phyloP scores from a whole-genome alignment of 306 rosid species.

The Luffa acutangula region DNA sequence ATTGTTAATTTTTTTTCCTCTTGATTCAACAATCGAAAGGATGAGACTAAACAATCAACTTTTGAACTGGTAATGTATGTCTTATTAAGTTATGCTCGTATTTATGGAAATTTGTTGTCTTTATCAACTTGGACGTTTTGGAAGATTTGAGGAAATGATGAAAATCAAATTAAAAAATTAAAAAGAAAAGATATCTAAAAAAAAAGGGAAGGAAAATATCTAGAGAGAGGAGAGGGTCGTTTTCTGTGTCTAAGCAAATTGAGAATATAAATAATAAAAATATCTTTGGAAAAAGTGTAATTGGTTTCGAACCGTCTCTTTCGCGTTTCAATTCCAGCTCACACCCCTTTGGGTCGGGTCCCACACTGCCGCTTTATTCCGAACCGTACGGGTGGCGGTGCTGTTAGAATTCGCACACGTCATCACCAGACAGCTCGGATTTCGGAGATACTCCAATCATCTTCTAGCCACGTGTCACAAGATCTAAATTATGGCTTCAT shows the following conservation, averaged over 20 bases:
- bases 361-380: neutral
- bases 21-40: too few relatives aligned
- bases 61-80: too few relatives aligned
- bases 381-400: neutral
- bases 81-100: too few relatives aligned
- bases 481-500: neutral
- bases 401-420: neutral
- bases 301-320: neutral
- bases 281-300: neutral
- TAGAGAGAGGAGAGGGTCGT: neutral
- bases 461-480: neutral
- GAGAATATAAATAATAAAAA: neutral
- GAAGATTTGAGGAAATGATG: too few relatives aligned
- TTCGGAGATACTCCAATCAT: neutral
- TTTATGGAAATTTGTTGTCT: too few relatives aligned
- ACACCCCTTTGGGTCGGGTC: neutral
- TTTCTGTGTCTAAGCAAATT: neutral
- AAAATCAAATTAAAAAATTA: neutral
- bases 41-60: too few relatives aligned
- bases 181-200: neutral
- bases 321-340: neutral
- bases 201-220: neutral
- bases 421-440: neutral
- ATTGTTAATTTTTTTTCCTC: too few relatives aligned
- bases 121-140: too few relatives aligned